Conservation (phyloP, 805 yeast genomes). For the Ogataea thermomethanolica region DNA sequence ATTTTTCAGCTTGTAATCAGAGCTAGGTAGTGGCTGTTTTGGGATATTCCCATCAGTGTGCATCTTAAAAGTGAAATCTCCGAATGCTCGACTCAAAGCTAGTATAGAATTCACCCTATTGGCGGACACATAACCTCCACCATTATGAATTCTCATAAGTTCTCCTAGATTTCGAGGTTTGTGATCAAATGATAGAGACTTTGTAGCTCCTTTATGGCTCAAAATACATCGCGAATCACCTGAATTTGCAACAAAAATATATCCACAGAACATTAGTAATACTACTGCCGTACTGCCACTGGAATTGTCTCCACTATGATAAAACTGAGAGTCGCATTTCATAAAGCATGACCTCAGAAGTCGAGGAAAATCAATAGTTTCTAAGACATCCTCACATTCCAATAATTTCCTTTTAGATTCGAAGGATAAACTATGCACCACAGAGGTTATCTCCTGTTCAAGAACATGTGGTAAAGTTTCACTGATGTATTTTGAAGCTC, state of each 20-base stretch:
- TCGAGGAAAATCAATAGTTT: conserved; percentile 25
- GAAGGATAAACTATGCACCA: conserved; percentile 16
- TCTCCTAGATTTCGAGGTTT: conserved; percentile 59
- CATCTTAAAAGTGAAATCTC: conserved; percentile 59
- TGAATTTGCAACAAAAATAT: conserved; percentile 58
- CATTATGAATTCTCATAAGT: conserved; percentile 52
- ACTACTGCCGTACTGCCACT: conserved; percentile 55
- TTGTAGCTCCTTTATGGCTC: conserved; percentile 50
- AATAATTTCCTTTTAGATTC: conserved; percentile 16
- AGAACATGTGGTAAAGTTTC: conserved; percentile 34
- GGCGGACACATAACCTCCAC: conserved; percentile 59
- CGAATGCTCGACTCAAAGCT: conserved; percentile 58
- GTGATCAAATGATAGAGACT: conserved; percentile 63
- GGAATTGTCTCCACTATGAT: conserved; percentile 34
- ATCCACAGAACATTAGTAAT: conserved; percentile 40
- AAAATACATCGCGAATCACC: conserved; percentile 75
- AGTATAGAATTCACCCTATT: conserved; percentile 58
- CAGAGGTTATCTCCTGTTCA: conserved; percentile 16
- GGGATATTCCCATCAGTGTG: conserved; percentile 27
- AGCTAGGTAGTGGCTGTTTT: conserved; percentile 19
- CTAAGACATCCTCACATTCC: conserved; percentile 15
- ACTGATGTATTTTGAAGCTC: conserved; percentile 53
- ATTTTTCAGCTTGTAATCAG: conserved; percentile 28
- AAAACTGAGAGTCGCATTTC: conserved; percentile 43
- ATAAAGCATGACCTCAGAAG: conserved; percentile 43